These are phyloP conservation scores for Noccaea caerulescens DNA, from an alignment of 345 rosid species.

Conservation along the genomic window DNA sequence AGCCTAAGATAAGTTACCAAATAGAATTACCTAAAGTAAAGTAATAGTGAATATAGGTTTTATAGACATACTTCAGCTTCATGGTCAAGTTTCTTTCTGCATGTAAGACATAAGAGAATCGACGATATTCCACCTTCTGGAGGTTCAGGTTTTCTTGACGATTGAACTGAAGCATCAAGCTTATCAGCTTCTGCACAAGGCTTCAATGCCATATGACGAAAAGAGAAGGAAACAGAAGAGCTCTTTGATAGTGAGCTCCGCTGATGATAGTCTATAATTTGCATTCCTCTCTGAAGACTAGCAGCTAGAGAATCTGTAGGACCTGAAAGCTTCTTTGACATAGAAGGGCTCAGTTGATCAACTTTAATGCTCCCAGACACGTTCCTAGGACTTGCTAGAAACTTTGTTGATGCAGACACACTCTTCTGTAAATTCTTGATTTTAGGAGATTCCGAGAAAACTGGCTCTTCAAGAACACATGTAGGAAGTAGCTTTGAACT, in stretches of 20 bases:
- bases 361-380: slow-evolving; percentile 51
- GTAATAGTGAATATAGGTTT: neutral
- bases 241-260: slow-evolving; percentile 57
- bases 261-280: slow-evolving; percentile 74
- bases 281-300: slow-evolving; percentile 87
- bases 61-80: slow-evolving; percentile 28
- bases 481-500: slow-evolving; percentile 49
- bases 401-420: slow-evolving; percentile 48
- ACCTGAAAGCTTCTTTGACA: slow-evolving; percentile 64
- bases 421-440: slow-evolving; percentile 68
- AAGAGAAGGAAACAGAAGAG: slow-evolving; percentile 79
- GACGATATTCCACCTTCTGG: slow-evolving; percentile 42
- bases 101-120: slow-evolving; percentile 62
- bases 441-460: slow-evolving; percentile 82
- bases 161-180: slow-evolving; percentile 51
- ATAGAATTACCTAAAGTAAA: neutral
- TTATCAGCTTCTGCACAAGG: slow-evolving; percentile 64
- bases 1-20: neutral
- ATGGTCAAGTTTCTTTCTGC: slow-evolving; percentile 56
- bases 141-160: slow-evolving; percentile 43
- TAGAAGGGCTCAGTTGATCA: slow-evolving; percentile 61
- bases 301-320: slow-evolving; percentile 82
- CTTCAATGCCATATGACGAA: slow-evolving; percentile 73
- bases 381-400: slow-evolving; percentile 53
- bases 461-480: slow-evolving; percentile 60